Evolutionary conservation across 2,329 filamentous ascomycete genomes (phyloP).

Genomic region (Fusarium papillatum): DNA sequence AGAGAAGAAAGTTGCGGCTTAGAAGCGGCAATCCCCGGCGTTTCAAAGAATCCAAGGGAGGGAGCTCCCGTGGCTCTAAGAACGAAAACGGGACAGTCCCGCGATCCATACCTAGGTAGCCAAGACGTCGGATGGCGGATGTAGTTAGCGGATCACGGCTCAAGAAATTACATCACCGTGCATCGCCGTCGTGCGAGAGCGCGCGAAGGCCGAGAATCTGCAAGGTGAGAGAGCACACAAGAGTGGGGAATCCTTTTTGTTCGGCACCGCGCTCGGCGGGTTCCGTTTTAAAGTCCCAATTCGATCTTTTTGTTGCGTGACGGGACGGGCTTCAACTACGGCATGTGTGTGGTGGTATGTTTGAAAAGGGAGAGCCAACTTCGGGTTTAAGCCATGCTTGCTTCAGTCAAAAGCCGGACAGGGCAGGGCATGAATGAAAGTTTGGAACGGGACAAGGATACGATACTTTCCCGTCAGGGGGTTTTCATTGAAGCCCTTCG

Average conservation of each 20-base stretch:
- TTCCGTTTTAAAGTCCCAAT: slow-evolving; percentile 13
- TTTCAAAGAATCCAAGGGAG: not conserved
- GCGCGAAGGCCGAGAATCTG: not conserved
- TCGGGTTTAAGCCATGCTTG: not conserved
- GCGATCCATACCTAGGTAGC: not conserved
- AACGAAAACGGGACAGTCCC: slow-evolving; percentile 1
- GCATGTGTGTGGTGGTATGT: not conserved
- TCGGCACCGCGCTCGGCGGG: slow-evolving; percentile 33
- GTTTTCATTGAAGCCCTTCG: not conserved
- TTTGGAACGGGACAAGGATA: slow-evolving; percentile 1
- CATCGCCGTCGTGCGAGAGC: slow-evolving; percentile 19
- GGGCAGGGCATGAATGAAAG: not conserved
- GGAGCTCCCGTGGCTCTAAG: not conserved
- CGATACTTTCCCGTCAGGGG: slow-evolving; percentile 4
- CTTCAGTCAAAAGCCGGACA: not conserved
- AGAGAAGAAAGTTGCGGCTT: slow-evolving; percentile 15
- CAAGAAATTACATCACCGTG: slow-evolving; percentile 42
- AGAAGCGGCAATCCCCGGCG: slow-evolving; percentile 35
- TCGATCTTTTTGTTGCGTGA: slow-evolving; percentile 6
- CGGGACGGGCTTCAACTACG: not conserved
- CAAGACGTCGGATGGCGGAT: slow-evolving; percentile 10
- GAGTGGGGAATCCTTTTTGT: slow-evolving; percentile 11
- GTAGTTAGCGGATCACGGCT: slow-evolving; percentile 25
- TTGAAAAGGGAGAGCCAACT: not conserved
- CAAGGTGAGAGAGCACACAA: not conserved